Percentiles rank a stretch among this genome's conserved stretches.
Evolutionary conservation across 2,329 filamentous ascomycete genomes (phyloP).

Genomic region (Microdochium paspali): DNA sequence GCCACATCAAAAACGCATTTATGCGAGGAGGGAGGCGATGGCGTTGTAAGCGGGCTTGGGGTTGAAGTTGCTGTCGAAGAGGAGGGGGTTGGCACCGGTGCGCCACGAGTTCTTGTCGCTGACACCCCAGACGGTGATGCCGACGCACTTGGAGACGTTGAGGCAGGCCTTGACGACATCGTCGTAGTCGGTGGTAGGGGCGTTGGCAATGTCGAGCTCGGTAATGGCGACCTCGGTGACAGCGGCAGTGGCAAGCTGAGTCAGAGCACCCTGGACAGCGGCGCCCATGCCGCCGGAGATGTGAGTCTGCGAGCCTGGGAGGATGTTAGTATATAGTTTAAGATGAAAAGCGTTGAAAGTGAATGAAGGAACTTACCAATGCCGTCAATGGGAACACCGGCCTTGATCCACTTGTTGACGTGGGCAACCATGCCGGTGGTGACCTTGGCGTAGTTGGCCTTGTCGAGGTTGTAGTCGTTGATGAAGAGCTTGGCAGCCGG

Average conservation of each 20-base stretch:
- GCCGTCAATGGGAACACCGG: conserved; percentile 49
- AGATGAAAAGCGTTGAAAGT: neutral
- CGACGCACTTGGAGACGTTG: conserved; percentile 48
- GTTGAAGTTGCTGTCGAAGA: conserved; percentile 42
- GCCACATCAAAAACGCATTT: neutral
- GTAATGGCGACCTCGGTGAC: conserved; percentile 45
- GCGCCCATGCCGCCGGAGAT: conserved; percentile 29
- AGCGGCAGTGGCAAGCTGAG: conserved; percentile 34
- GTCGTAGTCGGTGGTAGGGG: conserved; percentile 46
- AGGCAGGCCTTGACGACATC: conserved; percentile 49
- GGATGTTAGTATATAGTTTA: neutral
- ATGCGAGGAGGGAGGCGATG: conserved; percentile 26
- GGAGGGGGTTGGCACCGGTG: conserved; percentile 35
- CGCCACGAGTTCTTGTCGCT: conserved; percentile 44
- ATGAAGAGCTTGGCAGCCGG: conserved; percentile 63
- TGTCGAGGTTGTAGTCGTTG: conserved; percentile 65
- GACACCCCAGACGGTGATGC: conserved; percentile 55
- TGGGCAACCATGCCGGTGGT: conserved; percentile 38
- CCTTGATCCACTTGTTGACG: conserved; percentile 37
- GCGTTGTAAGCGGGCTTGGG: conserved; percentile 43
- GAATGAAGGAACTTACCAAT: conserved; percentile 21
- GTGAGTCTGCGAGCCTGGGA: conserved; percentile 38
- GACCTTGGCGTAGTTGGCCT: conserved; percentile 46
- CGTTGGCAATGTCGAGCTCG: conserved; percentile 54
- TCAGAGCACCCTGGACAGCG: conserved; percentile 30